Evolutionary conservation across 2,329 filamentous ascomycete species (phyloP).

Genomic region (Ilyonectria destructans): DNA sequence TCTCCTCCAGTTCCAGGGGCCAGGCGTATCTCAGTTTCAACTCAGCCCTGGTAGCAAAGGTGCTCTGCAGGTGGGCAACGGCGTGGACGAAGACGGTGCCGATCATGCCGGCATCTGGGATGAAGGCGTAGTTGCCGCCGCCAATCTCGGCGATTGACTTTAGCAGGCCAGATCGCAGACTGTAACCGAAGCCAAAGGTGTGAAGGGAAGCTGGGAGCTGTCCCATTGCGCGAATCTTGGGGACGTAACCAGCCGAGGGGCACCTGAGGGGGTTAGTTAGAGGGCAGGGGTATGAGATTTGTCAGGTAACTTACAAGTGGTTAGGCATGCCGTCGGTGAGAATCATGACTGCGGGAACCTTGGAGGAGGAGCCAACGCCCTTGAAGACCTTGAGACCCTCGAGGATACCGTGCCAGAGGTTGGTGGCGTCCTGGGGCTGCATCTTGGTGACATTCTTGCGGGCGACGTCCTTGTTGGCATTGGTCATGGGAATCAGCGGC

Average conservation of each 20-base stretch:
- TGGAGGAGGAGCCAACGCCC: conserved; percentile 47
- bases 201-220: conserved; percentile 61
- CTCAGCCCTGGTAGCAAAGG: conserved; percentile 66
- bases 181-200: conserved; percentile 58
- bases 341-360: conserved; percentile 68
- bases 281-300: fast-evolving
- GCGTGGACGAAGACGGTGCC: conserved; percentile 76
- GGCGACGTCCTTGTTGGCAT: conserved; percentile 61
- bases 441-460: conserved; percentile 62
- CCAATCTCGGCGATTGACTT: conserved; percentile 74
- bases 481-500: conserved; percentile 64
- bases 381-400: conserved; percentile 67
- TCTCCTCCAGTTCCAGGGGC: conserved; percentile 57
- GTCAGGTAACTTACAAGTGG: conserved; percentile 57
- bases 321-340: conserved; percentile 72
- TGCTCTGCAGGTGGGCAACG: conserved; percentile 73
- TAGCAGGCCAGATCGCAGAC: conserved; percentile 63
- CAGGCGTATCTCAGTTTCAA: conserved; percentile 61
- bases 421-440: conserved; percentile 60
- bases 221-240: conserved; percentile 64
- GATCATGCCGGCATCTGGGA: conserved; percentile 75
- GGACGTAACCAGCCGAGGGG: conserved; percentile 68
- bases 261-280: conserved; percentile 52
- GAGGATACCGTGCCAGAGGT: conserved; percentile 72
- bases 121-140: conserved; percentile 73